Conservation (phyloP, 768 basidiomycete genomes). For the Lanmaoa rubissima region DNA sequence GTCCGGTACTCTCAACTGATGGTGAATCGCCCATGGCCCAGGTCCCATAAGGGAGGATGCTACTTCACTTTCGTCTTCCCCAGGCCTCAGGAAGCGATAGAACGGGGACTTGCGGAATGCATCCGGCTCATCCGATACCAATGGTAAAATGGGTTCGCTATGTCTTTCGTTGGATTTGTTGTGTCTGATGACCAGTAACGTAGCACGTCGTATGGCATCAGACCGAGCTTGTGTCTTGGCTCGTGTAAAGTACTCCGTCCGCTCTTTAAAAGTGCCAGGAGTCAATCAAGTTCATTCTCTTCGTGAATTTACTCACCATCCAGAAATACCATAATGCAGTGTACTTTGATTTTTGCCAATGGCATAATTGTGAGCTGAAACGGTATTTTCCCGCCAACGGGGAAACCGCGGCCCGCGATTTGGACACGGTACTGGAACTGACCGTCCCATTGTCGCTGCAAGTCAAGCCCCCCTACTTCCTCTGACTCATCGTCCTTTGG, state of each 20-base stretch:
- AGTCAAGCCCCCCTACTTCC: slow-evolving; percentile 73
- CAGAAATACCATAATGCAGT: slow-evolving; percentile 66
- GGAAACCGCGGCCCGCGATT: slow-evolving; percentile 71
- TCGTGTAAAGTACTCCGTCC: slow-evolving; percentile 75
- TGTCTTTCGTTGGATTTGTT: slow-evolving; percentile 41
- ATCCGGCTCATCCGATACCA: slow-evolving; percentile 65
- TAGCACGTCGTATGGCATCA: slow-evolving; percentile 58
- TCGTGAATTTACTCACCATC: slow-evolving; percentile 63
- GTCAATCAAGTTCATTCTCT: not conserved
- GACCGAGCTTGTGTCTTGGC: slow-evolving; percentile 66
- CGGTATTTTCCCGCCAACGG: slow-evolving; percentile 80
- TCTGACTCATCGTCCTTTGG: slow-evolving; percentile 53
- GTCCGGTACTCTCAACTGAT: slow-evolving; percentile 64
- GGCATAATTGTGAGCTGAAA: slow-evolving; percentile 82
- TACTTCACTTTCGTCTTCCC: slow-evolving; percentile 53
- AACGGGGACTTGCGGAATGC: slow-evolving; percentile 69
- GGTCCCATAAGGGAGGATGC: slow-evolving; percentile 66
- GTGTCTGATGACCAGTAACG: slow-evolving; percentile 61
- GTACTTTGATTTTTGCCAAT: slow-evolving; percentile 76
- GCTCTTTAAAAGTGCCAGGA: slow-evolving; percentile 48
- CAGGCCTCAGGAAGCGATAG: slow-evolving; percentile 44
- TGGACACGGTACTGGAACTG: slow-evolving; percentile 81
- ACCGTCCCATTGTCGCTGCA: slow-evolving; percentile 89
- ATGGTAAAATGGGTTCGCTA: slow-evolving; percentile 69
- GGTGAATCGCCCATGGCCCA: slow-evolving; percentile 86